Evolutionary conservation across 2,329 filamentous ascomycete species (phyloP), one percentile per base, ranked within the genome.

Genomic region (Coniella vitis): DNA sequence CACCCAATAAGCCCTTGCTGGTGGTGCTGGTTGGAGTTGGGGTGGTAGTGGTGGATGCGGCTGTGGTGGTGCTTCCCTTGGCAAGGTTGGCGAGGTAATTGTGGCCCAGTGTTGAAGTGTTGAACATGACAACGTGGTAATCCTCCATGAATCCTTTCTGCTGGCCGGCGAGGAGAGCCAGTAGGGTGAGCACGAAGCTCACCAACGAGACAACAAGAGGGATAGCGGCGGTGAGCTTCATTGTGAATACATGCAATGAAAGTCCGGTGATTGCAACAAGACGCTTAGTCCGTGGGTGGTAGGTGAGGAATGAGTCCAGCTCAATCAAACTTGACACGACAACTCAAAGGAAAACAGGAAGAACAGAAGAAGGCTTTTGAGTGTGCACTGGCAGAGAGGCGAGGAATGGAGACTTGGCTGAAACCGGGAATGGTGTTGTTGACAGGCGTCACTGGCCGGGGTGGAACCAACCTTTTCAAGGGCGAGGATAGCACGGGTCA

Each of bases 21-120:
- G 46, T 45, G 5, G 49, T 36, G 12, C 49, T 54, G 38, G 52
- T 32, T 50, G 25, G 58, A 55, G 38, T 56, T 36, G 31, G 60
- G 53, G 34, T 56, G 48, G 48, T 61, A 52, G 48, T 61, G 52
- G 36, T 52, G 57, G 58, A 47, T 54, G 32, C 57, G 53, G 21
- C 57, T 55, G 39, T 61, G 52, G 47, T 32, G 17, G 42, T 36
- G 14, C 50, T 39, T 14, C 31, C 37, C 17, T 19, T 31, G 29
- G 44, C 37, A 35, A 41, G 31, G 42, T 35, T 57, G 7, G 60
- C 57, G 32, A 71, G 54, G 35, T 68, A 62, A 42, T 69, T 62
- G 32, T 67, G 63, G 19, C 68, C 69, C 35, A 72, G 66, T 12
- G 59, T 57, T 17, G 68, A 69, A 42, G 67, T 67, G 59, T 72